Base-by-base conservation (phyloP, 2,329 filamentous ascomycete genomes). In the Niveomyces coronatus region DNA sequence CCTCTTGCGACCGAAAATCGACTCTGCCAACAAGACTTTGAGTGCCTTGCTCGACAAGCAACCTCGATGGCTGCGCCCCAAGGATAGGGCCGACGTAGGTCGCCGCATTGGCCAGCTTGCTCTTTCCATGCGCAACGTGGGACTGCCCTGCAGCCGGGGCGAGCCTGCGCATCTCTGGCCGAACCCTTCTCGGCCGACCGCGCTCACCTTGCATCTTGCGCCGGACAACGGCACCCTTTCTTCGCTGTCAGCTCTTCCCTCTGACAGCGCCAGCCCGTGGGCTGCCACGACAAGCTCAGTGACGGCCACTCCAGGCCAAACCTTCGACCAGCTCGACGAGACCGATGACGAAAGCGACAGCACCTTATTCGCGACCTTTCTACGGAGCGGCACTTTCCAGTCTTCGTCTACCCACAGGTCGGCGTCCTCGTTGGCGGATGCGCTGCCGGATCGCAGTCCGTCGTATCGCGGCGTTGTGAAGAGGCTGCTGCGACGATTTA, bases 11-110 rank as follows among this genome's bases (percentile, higher is more conserved):
- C 60, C 67, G 24, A 61, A 62, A 22, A 68, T 65, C 47, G 72
- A 76, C 47, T 75, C 73, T 19, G 71, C 68, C 23, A 71, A 73
- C 49, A 76, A 77, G 56, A 73, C 68, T 16, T 65, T 76, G 45
- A 69, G 70, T 38, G 58, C 61, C 7, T 64, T 74, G 44, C 63
- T 77, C 22, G 72, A 74, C 45, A 73, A 76, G 44, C 70, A 78
- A 26, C 70, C 72, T 20, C 64, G 73, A 50, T 75, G 72, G 63
- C 59, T 76, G 35, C 67, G 70, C 15, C 71, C 73, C 1, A 65
- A 63, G 42, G 64, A 59, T 24, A 57, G 64, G 9, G 59, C 63
- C 14, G 71, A 76, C 36, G 72, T 74, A 64, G 57, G 57, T 31
- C 61, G 63, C 22, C 69, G 71, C 19, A 61, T 75, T 35, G 55